Evolutionary conservation across 805 yeast genomes (phyloP).

Genomic region (Pichia thaimueangensis): DNA sequence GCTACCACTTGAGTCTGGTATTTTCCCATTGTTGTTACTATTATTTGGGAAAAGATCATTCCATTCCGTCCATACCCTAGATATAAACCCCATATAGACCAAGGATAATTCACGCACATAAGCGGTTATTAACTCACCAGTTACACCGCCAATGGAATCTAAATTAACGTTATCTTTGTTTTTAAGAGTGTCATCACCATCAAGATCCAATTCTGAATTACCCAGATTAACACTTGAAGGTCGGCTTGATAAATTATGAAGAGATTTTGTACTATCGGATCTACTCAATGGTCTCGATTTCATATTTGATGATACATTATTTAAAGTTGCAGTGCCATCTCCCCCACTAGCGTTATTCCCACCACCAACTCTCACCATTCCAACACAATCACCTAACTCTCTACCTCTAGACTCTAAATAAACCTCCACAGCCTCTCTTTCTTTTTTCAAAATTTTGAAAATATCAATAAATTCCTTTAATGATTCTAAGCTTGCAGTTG

Average conservation of each 20-base stretch:
- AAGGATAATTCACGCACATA: slow-evolving; percentile 11
- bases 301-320: not conserved
- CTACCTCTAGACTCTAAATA: slow-evolving; percentile 43
- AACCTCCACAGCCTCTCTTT: slow-evolving; percentile 42
- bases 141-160: not conserved
- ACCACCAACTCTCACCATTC: slow-evolving; percentile 49
- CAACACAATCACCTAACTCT: slow-evolving; percentile 40
- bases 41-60: slow-evolving; percentile 1
- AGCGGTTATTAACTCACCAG: slow-evolving; percentile 8
- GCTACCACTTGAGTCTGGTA: too few species aligned
- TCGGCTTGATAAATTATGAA: slow-evolving; percentile 1
- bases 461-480: slow-evolving; percentile 24
- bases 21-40: not conserved
- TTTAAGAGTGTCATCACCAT: not conserved
- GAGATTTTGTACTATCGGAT: slow-evolving; percentile 3
- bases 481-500: slow-evolving; percentile 15
- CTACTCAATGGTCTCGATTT: slow-evolving; percentile 2
- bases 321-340: not conserved
- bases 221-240: slow-evolving; percentile 6
- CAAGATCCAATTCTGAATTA: slow-evolving; percentile 2
- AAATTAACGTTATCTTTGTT: not conserved
- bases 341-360: slow-evolving; percentile 37
- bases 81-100: slow-evolving; percentile 11
- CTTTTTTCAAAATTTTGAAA: slow-evolving; percentile 34
- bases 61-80: slow-evolving; percentile 9